Evolutionary conservation across 305 asterid species (phyloP).

Genomic region (Fraxinus sp.): DNA sequence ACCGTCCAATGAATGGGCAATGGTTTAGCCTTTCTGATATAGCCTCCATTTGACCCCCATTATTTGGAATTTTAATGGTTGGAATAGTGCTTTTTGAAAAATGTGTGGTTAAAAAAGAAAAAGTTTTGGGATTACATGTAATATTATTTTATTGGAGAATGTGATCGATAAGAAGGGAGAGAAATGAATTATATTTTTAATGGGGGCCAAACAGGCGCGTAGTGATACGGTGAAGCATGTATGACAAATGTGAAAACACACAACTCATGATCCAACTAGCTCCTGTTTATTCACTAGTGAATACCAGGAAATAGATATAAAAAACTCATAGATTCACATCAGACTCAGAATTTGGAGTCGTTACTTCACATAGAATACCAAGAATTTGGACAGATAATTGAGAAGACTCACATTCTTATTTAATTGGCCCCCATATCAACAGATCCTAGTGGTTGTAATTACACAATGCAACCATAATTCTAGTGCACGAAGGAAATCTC

Average conservation of each 20-base stretch:
- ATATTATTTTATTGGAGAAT: background rate
- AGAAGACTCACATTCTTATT: background rate
- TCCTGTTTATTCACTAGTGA: background rate
- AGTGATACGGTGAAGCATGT: background rate
- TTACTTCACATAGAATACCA: background rate
- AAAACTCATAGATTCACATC: background rate
- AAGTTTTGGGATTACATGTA: background rate
- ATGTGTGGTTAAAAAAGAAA: background rate
- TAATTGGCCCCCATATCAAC: background rate
- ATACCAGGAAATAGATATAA: background rate
- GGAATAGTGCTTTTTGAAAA: background rate
- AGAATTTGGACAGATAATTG: background rate
- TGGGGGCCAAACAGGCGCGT: background rate
- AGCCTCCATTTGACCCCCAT: background rate
- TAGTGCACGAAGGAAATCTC: background rate
- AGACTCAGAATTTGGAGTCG: background rate
- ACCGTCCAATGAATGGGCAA: background rate
- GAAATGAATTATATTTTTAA: background rate
- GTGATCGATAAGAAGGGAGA: background rate
- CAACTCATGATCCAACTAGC: background rate
- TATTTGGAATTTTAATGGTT: background rate
- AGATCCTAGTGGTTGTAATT: background rate
- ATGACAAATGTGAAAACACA: background rate
- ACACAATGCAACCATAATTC: background rate
- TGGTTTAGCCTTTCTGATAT: background rate